phyloP scores from a whole-genome alignment of 1,284 basidiomycete species.

The Naganishia sp. region DNA sequence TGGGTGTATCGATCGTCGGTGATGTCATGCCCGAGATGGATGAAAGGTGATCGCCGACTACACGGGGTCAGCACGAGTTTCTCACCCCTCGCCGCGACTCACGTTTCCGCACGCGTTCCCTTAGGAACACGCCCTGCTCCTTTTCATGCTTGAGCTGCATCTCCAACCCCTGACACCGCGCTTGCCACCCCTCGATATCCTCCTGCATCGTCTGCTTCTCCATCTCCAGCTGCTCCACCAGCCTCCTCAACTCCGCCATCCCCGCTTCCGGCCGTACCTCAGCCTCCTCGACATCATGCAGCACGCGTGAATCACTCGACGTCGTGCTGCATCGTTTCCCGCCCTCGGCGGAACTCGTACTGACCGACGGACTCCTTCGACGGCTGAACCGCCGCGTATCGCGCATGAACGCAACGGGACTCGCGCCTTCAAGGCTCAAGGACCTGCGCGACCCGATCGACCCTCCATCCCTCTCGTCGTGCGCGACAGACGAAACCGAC shows the following conservation, averaged over 20 bases:
- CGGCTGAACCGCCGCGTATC: slow-evolving; percentile 1
- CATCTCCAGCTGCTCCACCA: slow-evolving; percentile 29
- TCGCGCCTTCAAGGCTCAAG: slow-evolving; percentile 1
- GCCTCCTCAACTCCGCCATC: slow-evolving; percentile 2
- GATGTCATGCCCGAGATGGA: slow-evolving; percentile 21
- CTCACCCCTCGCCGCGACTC: neutral
- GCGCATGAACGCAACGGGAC: neutral
- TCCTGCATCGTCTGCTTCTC: slow-evolving; percentile 31
- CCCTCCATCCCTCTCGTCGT: neutral
- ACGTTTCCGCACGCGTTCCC: slow-evolving; percentile 30
- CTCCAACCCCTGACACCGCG: slow-evolving; percentile 27
- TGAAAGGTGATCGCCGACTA: slow-evolving; percentile 32
- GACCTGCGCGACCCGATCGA: slow-evolving; percentile 12
- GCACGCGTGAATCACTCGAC: slow-evolving; percentile 14
- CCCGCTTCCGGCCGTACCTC: no score
- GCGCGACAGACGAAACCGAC: neutral
- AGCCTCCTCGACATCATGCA: slow-evolving; percentile 16
- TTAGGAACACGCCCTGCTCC: slow-evolving; percentile 29
- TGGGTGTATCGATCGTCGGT: slow-evolving; percentile 2
- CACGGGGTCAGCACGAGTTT: neutral
- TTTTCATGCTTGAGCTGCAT: slow-evolving; percentile 30
- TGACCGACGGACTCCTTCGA: neutral
- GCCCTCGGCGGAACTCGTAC: neutral
- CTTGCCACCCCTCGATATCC: slow-evolving; percentile 32
- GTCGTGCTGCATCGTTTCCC: slow-evolving; percentile 8